These are phyloP conservation scores for Metarhizium robertsii DNA, from an alignment of 2,329 filamentous ascomycete genomes.

Conservation along the genomic window DNA sequence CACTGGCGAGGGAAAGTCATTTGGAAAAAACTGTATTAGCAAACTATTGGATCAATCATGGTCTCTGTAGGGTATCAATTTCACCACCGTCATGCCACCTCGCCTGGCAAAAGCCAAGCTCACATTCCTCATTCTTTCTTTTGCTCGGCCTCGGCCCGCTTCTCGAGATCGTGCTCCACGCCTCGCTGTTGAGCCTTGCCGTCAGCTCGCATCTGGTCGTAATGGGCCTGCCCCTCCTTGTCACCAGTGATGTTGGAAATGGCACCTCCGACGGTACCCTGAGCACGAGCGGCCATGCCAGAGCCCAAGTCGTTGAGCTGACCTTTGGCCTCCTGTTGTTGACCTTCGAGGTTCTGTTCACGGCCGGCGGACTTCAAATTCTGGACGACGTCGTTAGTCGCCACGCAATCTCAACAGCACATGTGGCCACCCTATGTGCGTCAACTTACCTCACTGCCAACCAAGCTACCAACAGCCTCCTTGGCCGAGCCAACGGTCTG, in stretches of 20 bases:
- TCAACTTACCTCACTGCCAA: slow-evolving; percentile 58
- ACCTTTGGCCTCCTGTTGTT: slow-evolving; percentile 73
- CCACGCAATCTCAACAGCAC: background rate
- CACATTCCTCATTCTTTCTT: slow-evolving; percentile 4
- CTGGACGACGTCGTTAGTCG: slow-evolving; percentile 21
- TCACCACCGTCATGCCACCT: background rate
- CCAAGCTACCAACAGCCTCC: slow-evolving; percentile 64
- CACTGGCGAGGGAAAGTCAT: background rate
- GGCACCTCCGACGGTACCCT: slow-evolving; percentile 62
- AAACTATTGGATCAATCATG: background rate
- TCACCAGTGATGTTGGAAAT: slow-evolving; percentile 68
- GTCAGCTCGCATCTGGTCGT: slow-evolving; percentile 61
- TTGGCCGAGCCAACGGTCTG: slow-evolving; percentile 84
- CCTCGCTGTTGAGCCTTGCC: slow-evolving; percentile 81
- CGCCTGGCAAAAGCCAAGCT: background rate
- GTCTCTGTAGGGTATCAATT: slow-evolving; percentile 7
- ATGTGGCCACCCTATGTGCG: background rate
- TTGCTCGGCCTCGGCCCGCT: slow-evolving; percentile 48
- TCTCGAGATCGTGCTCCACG: slow-evolving; percentile 71
- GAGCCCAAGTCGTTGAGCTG: slow-evolving; percentile 64
- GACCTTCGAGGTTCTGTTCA: slow-evolving; percentile 70
- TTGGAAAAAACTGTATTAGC: background rate
- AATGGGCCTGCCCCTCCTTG: slow-evolving; percentile 51
- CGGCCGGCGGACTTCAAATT: slow-evolving; percentile 64
- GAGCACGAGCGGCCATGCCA: slow-evolving; percentile 57